phyloP scores from a whole-genome alignment of 2,329 filamentous ascomycete genomes.

The Fusarium praegraminearum region DNA sequence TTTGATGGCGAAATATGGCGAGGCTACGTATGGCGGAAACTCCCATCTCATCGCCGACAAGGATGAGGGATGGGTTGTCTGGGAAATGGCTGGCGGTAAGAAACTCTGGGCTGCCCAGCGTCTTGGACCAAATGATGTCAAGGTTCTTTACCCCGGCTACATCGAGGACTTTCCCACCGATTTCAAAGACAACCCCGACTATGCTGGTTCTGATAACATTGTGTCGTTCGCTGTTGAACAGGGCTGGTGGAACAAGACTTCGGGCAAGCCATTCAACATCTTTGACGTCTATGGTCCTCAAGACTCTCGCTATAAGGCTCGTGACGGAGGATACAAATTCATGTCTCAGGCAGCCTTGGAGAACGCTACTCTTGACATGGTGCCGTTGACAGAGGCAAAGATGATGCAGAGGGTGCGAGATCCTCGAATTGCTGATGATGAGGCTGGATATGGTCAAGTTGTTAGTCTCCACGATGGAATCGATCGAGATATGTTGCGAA shows the following conservation, averaged over 20 bases:
- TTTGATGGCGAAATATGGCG: slow-evolving; percentile 35
- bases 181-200: slow-evolving; percentile 23
- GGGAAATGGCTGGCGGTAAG: slow-evolving; percentile 43
- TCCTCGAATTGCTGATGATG: slow-evolving; percentile 41
- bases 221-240: slow-evolving; percentile 42
- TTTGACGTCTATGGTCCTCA: slow-evolving; percentile 40
- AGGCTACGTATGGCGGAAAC: slow-evolving; percentile 43
- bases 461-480: slow-evolving; percentile 33
- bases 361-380: slow-evolving; percentile 39
- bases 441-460: slow-evolving; percentile 42
- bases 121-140: slow-evolving; percentile 40
- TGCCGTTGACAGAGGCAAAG: slow-evolving; percentile 37
- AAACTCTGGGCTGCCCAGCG: slow-evolving; percentile 44
- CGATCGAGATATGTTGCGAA: slow-evolving; percentile 36
- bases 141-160: slow-evolving; percentile 40
- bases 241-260: slow-evolving; percentile 44
- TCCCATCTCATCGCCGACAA: slow-evolving; percentile 44
- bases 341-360: slow-evolving; percentile 43
- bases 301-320: slow-evolving; percentile 40
- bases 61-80: slow-evolving; percentile 43
- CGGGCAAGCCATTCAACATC: slow-evolving; percentile 38
- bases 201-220: slow-evolving; percentile 39
- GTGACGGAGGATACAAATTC: slow-evolving; percentile 44
- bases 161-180: slow-evolving; percentile 42
- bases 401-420: slow-evolving; percentile 42